Evolutionary conservation across 2,329 filamentous ascomycete genomes (phyloP).

Genomic region (Aspergillus versicolor): DNA sequence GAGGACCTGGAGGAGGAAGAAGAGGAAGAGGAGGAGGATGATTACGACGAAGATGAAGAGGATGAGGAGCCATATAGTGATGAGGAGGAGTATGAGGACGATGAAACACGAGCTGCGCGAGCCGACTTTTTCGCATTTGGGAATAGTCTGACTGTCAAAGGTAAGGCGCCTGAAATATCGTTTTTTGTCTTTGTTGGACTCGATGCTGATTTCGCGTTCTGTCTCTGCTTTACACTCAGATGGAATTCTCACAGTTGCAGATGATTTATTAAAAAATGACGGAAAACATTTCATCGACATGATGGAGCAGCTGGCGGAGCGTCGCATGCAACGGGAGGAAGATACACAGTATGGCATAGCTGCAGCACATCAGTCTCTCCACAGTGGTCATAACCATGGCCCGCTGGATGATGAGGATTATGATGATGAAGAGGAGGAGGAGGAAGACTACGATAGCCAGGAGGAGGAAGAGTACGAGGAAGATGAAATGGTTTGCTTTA

Average conservation of each 20-base stretch:
- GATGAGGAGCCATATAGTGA: slow-evolving; percentile 68
- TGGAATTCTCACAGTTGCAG: slow-evolving; percentile 96
- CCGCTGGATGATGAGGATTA: slow-evolving; percentile 73
- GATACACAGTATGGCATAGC: slow-evolving; percentile 72
- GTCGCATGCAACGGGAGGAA: slow-evolving; percentile 94
- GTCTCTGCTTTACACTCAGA: slow-evolving; percentile 51
- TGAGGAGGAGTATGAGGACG: slow-evolving; percentile 63
- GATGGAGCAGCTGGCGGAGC: slow-evolving; percentile 99
- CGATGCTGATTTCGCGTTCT: slow-evolving; percentile 40
- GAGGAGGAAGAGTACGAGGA: slow-evolving; percentile 66
- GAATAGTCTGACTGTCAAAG: slow-evolving; percentile 93
- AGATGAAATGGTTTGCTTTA: slow-evolving; percentile 58
- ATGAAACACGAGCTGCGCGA: slow-evolving; percentile 60
- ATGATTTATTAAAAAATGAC: slow-evolving; percentile 97
- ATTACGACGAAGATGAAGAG: slow-evolving; percentile 66
- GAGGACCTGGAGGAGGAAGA: slow-evolving; percentile 59
- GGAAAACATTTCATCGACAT: slow-evolving; percentile 99
- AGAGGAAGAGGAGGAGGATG: slow-evolving; percentile 64
- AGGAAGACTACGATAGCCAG: slow-evolving; percentile 62
- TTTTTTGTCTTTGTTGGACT: slow-evolving; percentile 17
- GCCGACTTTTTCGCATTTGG: slow-evolving; percentile 97
- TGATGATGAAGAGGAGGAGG: slow-evolving; percentile 65
- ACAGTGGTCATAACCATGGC: slow-evolving; percentile 73
- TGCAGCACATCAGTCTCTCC: slow-evolving; percentile 56
- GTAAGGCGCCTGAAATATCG: slow-evolving; percentile 40